Evolutionary conservation across 169 alveolate genomes (phyloP).

Genomic region (Pseudocohnilembus persalinus): DNA sequence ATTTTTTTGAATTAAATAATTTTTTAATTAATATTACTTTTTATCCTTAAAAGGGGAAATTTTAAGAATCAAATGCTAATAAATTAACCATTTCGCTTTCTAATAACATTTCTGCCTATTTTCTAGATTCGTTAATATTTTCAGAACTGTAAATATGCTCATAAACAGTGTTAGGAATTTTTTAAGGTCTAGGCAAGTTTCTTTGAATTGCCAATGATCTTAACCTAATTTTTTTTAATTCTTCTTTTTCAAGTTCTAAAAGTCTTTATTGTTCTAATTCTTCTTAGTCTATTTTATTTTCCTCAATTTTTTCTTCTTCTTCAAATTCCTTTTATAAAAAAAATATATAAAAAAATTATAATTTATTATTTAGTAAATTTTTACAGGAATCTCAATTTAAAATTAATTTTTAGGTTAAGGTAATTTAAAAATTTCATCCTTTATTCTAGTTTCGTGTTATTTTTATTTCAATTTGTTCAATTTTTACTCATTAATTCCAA

Average conservation of each 20-base stretch:
- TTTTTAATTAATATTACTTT: neutral
- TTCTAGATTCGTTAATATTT: constrained; percentile 5
- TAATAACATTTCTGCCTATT: constrained; percentile 28
- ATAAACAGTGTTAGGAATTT: constrained; percentile 2
- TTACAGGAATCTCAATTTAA: constrained; percentile 15
- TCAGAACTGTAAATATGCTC: constrained; percentile 26
- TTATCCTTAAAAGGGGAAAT: constrained; percentile 39
- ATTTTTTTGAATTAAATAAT: neutral
- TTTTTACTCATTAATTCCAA: constrained; percentile 1
- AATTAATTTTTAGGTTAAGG: constrained; percentile 5
- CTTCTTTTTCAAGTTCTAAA: constrained; percentile 3
- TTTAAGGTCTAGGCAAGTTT: constrained; percentile 53
- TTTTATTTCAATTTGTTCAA: neutral
- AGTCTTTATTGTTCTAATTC: constrained; percentile 19
- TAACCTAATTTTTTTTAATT: constrained; percentile 31
- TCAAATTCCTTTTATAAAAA: constrained; percentile 39
- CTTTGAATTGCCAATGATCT: constrained; percentile 42
- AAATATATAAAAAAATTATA: constrained; percentile 17
- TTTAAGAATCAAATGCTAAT: constrained; percentile 32
- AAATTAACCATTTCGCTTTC: constrained; percentile 34
- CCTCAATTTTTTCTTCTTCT: constrained; percentile 38
- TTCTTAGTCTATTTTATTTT: constrained; percentile 46
- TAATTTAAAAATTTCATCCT: constrained; percentile 8
- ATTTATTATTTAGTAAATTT: constrained; percentile 57
- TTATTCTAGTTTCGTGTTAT: constrained; percentile 15